These are phyloP conservation scores for Aspergillus ochraceus DNA, from an alignment of 2,329 filamentous ascomycete genomes.

Conservation along the genomic window DNA sequence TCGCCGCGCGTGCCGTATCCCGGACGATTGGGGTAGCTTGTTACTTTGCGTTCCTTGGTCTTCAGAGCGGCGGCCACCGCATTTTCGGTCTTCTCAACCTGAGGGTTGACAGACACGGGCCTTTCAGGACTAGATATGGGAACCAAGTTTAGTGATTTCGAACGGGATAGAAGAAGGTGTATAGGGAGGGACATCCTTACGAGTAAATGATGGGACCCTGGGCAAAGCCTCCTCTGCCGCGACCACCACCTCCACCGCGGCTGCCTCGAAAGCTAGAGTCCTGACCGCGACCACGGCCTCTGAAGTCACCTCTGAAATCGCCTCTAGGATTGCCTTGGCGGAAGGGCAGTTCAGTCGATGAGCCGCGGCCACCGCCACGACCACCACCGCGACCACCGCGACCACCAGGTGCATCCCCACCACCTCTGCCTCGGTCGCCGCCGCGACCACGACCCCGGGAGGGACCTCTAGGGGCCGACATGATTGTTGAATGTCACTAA, in stretches of 20 bases:
- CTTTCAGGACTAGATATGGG: constrained; percentile 21
- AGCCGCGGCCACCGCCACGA: constrained; percentile 28
- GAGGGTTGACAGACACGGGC: constrained; percentile 20
- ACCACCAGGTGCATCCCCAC: constrained; percentile 17
- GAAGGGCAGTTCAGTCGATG: constrained; percentile 22
- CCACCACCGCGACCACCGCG: constrained; percentile 24
- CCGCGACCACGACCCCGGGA: constrained; percentile 18
- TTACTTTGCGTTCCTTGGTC: constrained; percentile 16
- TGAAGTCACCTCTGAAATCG: constrained; percentile 10
- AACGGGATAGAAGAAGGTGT: neutral
- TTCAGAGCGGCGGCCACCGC: constrained; percentile 25
- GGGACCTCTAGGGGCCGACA: constrained; percentile 18
- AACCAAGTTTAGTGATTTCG: neutral
- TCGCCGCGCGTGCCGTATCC: constrained; percentile 38
- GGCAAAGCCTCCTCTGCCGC: constrained; percentile 11
- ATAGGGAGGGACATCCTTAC: constrained; percentile 21
- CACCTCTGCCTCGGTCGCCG: constrained; percentile 14
- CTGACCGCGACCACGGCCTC: constrained; percentile 15
- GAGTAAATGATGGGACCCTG: constrained; percentile 28
- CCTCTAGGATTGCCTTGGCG: constrained; percentile 15
- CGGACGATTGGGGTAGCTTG: constrained; percentile 35
- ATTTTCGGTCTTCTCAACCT: constrained; percentile 30
- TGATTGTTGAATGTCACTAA: constrained; percentile 1
- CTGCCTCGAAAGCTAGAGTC: constrained; percentile 10
- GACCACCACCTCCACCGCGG: neutral